phyloP scores from a whole-genome alignment of 1,139 yeast genomes.

The Suhomyces wounanorum region DNA sequence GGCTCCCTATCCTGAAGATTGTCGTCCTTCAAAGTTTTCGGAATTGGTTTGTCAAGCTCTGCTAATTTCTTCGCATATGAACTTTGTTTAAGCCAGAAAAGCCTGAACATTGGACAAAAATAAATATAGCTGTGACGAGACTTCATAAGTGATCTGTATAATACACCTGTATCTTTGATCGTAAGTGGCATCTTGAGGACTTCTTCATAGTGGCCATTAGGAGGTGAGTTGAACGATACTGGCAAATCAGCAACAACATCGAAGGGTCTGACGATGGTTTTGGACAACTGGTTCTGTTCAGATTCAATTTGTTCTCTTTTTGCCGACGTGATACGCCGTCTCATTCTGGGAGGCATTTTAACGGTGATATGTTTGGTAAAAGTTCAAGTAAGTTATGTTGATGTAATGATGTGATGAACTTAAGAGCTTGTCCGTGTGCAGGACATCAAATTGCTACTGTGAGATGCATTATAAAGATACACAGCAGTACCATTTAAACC shows the following conservation, averaged over 20 bases:
- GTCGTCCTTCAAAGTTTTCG: slow-evolving; percentile 28
- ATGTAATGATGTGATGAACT: not conserved
- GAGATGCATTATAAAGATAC: too few relatives aligned
- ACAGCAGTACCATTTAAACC: too few relatives aligned
- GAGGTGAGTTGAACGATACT: slow-evolving; percentile 61
- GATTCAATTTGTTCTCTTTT: slow-evolving; percentile 50
- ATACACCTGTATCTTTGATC: slow-evolving; percentile 69
- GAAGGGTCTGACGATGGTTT: slow-evolving; percentile 59
- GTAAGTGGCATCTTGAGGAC: slow-evolving; percentile 67
- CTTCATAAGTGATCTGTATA: slow-evolving; percentile 69
- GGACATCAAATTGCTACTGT: not conserved
- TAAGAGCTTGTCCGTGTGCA: not conserved
- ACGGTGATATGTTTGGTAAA: not conserved
- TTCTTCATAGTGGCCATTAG: slow-evolving; percentile 50
- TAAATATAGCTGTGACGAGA: slow-evolving; percentile 74
- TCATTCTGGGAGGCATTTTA: slow-evolving; percentile 46
- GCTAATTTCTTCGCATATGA: slow-evolving; percentile 46
- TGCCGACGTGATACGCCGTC: slow-evolving; percentile 50
- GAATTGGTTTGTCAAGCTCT: slow-evolving; percentile 35
- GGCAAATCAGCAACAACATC: slow-evolving; percentile 73
- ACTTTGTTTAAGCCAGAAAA: slow-evolving; percentile 74
- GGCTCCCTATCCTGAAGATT: slow-evolving; percentile 37
- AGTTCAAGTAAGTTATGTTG: not conserved
- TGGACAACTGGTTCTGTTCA: slow-evolving; percentile 46
- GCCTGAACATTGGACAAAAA: slow-evolving; percentile 70